These are phyloP conservation scores for Thinopyrum obtusiflorum DNA, from an alignment of 202 grass and related monocot species.

Conservation along the genomic window DNA sequence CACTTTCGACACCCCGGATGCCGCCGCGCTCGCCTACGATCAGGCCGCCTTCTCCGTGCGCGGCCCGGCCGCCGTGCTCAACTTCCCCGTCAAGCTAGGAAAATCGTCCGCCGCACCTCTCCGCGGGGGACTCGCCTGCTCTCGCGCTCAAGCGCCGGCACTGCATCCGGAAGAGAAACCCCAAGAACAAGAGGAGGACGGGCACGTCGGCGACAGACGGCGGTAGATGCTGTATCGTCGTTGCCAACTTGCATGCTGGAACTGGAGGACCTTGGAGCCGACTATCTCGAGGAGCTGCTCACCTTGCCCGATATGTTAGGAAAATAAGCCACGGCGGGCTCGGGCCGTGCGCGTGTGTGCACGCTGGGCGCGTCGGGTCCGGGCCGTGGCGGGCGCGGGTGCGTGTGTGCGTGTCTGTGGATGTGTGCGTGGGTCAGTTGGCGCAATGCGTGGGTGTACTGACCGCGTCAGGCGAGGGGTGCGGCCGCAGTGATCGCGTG, in stretches of 20 bases:
- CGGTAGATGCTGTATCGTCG: neutral
- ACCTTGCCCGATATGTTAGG: neutral
- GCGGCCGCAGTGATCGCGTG: no score
- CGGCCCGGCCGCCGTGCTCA: conserved; percentile 48
- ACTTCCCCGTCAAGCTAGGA: conserved; percentile 54
- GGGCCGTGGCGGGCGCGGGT: no score
- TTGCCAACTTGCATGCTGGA: neutral
- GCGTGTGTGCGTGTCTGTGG: no score
- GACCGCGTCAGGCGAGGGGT: no score
- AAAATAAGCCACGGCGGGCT: no score
- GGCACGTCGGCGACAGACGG: no score
- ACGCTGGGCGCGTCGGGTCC: no score
- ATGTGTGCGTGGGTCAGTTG: no score
- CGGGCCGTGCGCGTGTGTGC: no score
- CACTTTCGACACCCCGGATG: conserved; percentile 59
- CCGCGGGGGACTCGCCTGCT: neutral
- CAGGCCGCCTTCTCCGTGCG: conserved; percentile 55
- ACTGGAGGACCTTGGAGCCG: conserved; percentile 7
- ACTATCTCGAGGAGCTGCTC: conserved; percentile 15
- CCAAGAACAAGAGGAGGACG: neutral
- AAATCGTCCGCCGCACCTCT: no score
- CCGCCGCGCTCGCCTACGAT: conserved; percentile 62
- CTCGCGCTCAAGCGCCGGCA: conserved; percentile 13
- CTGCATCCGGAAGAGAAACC: conserved; percentile 17
- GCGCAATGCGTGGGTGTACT: no score